These are phyloP conservation scores for Marvania coccoides DNA, from an alignment of 139 green algal species.

Conservation along the genomic window DNA sequence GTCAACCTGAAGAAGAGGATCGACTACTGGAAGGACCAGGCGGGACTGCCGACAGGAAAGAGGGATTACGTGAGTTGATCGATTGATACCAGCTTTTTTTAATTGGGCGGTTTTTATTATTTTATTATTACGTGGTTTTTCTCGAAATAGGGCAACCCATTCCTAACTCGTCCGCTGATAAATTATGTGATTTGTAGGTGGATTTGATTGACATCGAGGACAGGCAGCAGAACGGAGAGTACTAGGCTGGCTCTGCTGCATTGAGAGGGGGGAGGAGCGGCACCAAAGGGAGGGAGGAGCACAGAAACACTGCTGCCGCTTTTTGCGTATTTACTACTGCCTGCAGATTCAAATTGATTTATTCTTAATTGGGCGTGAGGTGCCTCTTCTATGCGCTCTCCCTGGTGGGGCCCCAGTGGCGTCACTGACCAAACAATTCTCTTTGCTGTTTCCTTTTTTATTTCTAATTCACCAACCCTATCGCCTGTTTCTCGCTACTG, in stretches of 20 bases:
- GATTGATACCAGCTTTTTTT: no score
- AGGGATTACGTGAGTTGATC: conserved; percentile 44
- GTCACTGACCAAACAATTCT: no score
- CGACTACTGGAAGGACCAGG: conserved; percentile 90
- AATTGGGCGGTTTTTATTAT: no score
- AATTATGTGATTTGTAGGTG: background rate
- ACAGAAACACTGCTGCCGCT: no score
- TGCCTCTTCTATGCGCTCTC: background rate
- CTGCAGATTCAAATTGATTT: background rate
- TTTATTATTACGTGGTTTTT: no score
- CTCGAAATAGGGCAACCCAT: no score
- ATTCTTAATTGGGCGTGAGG: background rate
- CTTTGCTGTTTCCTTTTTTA: no score
- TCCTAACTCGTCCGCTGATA: no score
- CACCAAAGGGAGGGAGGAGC: no score
- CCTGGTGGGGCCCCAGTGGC: background rate
- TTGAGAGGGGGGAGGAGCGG: background rate
- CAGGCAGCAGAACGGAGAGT: conserved; percentile 5
- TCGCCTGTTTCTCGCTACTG: background rate
- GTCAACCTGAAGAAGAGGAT: conserved; percentile 69
- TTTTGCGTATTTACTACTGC: background rate
- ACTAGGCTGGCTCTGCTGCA: background rate
- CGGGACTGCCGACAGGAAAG: conserved; percentile 62
- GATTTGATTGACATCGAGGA: conserved; percentile 29
- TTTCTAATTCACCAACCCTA: no score